These are phyloP conservation scores for Bipolaris gigantea DNA, from an alignment of 2,329 filamentous ascomycete genomes.

Conservation along the genomic window DNA sequence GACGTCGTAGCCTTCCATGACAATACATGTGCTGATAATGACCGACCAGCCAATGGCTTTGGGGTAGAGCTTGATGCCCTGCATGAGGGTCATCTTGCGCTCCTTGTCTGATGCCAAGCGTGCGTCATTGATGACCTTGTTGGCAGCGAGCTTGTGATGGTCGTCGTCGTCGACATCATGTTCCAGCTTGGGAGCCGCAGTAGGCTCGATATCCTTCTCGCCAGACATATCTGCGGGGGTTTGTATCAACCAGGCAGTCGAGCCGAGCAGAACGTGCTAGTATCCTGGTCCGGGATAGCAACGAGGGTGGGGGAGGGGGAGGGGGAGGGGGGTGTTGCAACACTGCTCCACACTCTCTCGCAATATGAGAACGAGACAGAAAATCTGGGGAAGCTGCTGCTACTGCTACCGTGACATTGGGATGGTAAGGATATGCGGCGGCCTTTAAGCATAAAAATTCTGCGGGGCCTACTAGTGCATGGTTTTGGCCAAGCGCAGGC, in stretches of 20 bases:
- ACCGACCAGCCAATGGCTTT: conserved; percentile 84
- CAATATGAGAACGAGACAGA: not conserved
- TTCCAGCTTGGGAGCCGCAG: conserved; percentile 9
- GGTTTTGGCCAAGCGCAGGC: conserved; percentile 12
- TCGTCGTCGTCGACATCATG: conserved; percentile 22
- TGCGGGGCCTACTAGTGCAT: conserved; percentile 22
- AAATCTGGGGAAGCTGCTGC: conserved; percentile 20
- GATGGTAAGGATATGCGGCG: conserved; percentile 18
- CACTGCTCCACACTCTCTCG: conserved; percentile 3
- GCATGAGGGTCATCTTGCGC: conserved; percentile 59
- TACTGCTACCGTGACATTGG: conserved; percentile 14
- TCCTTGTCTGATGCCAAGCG: conserved; percentile 53
- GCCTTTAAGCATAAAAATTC: conserved; percentile 28
- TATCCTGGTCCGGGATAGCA: not conserved
- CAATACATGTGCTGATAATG: conserved; percentile 85
- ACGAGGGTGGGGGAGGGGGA: not conserved
- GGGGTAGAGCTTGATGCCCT: conserved; percentile 81
- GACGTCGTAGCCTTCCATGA: conserved; percentile 89
- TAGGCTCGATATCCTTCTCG: conserved; percentile 32
- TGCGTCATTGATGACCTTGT: conserved; percentile 46
- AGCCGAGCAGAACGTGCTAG: conserved; percentile 5
- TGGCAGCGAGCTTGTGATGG: conserved; percentile 30
- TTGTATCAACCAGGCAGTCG: not conserved
- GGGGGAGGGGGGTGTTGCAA: not conserved
- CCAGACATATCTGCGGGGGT: conserved; percentile 5